These are phyloP conservation scores for Wallacemonas sp. DNA, from an alignment of 208 protist genomes.

Conservation along the genomic window DNA sequence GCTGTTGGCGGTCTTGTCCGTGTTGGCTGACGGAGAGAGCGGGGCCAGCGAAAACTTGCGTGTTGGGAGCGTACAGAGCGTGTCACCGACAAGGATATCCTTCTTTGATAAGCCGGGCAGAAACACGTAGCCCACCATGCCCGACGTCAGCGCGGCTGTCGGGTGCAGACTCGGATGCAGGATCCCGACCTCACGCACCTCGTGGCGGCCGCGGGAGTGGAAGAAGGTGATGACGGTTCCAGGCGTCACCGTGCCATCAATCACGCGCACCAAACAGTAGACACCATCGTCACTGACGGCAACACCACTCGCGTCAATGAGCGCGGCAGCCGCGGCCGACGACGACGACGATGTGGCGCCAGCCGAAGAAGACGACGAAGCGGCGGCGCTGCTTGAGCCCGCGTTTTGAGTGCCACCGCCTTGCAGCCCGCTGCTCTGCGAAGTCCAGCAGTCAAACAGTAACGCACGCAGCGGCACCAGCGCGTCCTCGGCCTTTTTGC, in stretches of 20 bases:
- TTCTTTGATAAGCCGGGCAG: slow-evolving; percentile 70
- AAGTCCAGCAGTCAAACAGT: slow-evolving; percentile 96
- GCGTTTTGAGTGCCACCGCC: slow-evolving; percentile 2
- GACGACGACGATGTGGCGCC: neutral
- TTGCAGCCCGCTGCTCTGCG: slow-evolving; percentile 90
- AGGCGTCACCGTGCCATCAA: slow-evolving; percentile 90
- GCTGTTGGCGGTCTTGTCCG: neutral
- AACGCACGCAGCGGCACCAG: slow-evolving; percentile 90
- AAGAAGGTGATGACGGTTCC: slow-evolving; percentile 72
- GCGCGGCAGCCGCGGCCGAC: neutral
- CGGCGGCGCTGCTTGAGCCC: neutral
- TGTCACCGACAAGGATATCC: slow-evolving; percentile 96
- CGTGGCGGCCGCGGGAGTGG: slow-evolving; percentile 59
- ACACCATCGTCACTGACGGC: slow-evolving; percentile 42
- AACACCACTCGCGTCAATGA: slow-evolving; percentile 18
- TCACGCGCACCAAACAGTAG: slow-evolving; percentile 83
- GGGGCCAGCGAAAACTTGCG: slow-evolving; percentile 43
- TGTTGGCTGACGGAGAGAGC: slow-evolving; percentile 11
- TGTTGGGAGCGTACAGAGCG: slow-evolving; percentile 81
- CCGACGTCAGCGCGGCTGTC: slow-evolving; percentile 76
- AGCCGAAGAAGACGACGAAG: neutral
- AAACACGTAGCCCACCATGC: slow-evolving; percentile 97
- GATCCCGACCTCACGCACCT: slow-evolving; percentile 94
- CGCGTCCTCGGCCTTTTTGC: slow-evolving; percentile 44
- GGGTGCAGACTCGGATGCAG: slow-evolving; percentile 92